Evolutionary conservation across 495 filamentous ascomycete genomes (phyloP), one percentile per base, ranked within the genome.

Genomic region (Staphylotrichum longicolle): DNA sequence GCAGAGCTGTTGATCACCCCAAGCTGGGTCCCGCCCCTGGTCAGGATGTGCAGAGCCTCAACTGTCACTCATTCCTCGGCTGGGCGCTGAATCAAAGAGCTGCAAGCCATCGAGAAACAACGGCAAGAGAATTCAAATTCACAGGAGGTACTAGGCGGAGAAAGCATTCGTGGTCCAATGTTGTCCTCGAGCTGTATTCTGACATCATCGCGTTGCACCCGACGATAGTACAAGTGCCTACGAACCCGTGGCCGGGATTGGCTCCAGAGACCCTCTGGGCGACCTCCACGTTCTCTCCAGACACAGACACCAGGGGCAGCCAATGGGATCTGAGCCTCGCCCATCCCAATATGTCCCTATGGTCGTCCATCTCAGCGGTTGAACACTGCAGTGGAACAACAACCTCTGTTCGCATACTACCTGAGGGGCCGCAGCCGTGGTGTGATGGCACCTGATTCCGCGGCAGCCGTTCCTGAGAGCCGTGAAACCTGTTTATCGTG

Each of bases 161-260:
- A 27, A 27, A 27, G 20, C 20, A 27, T 27, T 27, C 41, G 4
- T 44, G 7, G 41, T 44, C 9, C 12, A 11, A 14, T 7, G 8
- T 44, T 44, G 4, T 12, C 14, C 41, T 44, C 11, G 8, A 9
- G 4, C 41, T 35, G 48, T 35, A 11, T 50, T 27, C 20, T 63
- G 64, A 66, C 64, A 66, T 66, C 64, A 66, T 62, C 33, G 40
- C 15, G 64, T 66, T 55, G 51, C 64, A 66, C 56, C 50, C 14
- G 2, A n/a, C 12, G n/a, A 61, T 50, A 46, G 32, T 41, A 7
- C 35, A 5, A 34, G 12, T 41, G 35, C 10, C 30, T 37, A 7
- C 10, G 48, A 8, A 33, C 5, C 47, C 6, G 3, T 34, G 9
- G 27, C 7, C 5, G 30, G 27, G 0, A 3, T 2, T 35, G 11